Evolutionary conservation across 495 filamentous ascomycete species (phyloP).

Genomic region (Aspergillus heteromorphus): DNA sequence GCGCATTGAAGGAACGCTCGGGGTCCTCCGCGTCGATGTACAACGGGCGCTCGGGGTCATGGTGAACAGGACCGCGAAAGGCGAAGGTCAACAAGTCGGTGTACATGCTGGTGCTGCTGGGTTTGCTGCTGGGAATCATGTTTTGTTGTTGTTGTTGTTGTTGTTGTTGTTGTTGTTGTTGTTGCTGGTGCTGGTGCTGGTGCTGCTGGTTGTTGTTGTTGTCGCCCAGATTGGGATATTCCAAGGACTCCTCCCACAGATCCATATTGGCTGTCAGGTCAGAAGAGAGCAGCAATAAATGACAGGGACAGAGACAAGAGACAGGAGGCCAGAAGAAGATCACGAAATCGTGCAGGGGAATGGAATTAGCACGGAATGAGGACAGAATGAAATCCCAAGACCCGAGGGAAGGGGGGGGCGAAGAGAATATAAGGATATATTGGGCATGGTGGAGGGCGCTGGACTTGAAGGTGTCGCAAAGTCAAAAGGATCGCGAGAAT

Average conservation of each 20-base stretch:
- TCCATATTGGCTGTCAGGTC: conserved; percentile 22
- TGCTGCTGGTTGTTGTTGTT: conserved; percentile 11
- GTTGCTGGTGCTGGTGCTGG: neutral
- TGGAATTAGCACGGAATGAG: neutral
- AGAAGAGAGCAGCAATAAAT: too few species aligned
- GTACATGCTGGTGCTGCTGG: conserved; percentile 11
- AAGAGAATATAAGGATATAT: conserved; percentile 29
- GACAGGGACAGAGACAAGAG: neutral
- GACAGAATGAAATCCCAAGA: neutral
- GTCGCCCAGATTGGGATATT: conserved; percentile 15
- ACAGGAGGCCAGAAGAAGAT: neutral
- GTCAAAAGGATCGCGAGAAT: conserved; percentile 9
- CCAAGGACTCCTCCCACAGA: conserved; percentile 27
- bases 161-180: neutral
- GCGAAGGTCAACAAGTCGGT: conserved; percentile 41
- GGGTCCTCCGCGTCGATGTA: conserved; percentile 56
- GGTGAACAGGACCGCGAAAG: conserved; percentile 29
- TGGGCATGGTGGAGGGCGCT: conserved; percentile 7
- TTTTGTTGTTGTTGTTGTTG: neutral
- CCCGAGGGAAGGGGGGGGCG: conserved; percentile 9
- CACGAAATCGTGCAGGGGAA: neutral
- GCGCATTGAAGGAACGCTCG: conserved; percentile 46
- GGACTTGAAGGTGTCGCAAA: conserved; percentile 11
- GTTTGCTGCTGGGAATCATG: neutral
- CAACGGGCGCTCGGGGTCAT: conserved; percentile 34